Evolutionary conservation across 306 rosid species (phyloP).

Genomic region (Leucaena leucocephala): DNA sequence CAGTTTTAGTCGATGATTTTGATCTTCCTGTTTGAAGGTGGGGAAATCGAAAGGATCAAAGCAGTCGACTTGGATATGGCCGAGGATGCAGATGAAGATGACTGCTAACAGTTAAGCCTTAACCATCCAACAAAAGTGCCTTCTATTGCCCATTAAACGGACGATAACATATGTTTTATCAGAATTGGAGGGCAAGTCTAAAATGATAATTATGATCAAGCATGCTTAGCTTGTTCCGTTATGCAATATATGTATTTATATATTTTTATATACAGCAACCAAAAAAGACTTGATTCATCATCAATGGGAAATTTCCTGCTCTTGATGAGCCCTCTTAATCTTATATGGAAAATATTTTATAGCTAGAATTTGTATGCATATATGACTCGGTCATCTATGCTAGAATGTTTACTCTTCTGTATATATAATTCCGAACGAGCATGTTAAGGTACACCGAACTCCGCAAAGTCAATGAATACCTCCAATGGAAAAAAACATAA

Average conservation of each 20-base stretch:
- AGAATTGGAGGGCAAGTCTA: background rate
- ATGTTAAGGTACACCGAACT: background rate
- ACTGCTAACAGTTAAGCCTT: constrained; percentile 3
- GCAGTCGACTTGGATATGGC: constrained; percentile 26
- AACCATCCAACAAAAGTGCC: background rate
- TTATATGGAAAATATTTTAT: background rate
- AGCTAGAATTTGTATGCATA: background rate
- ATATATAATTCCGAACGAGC: background rate
- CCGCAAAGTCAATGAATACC: background rate
- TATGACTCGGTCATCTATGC: background rate
- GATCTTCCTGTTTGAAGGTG: constrained; percentile 10
- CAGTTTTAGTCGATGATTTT: background rate
- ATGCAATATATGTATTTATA: background rate
- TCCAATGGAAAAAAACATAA: background rate
- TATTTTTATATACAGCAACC: background rate
- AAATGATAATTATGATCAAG: background rate
- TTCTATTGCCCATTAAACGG: background rate
- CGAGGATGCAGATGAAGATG: constrained; percentile 22
- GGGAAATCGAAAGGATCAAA: constrained; percentile 38
- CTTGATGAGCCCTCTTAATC: background rate
- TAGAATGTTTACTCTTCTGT: background rate
- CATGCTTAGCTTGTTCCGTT: background rate
- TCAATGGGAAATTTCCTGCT: background rate
- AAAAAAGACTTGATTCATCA: background rate
- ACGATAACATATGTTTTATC: no score